Base-by-base conservation (phyloP, 768 basidiomycete species). In the Favolaschia claudopus region DNA sequence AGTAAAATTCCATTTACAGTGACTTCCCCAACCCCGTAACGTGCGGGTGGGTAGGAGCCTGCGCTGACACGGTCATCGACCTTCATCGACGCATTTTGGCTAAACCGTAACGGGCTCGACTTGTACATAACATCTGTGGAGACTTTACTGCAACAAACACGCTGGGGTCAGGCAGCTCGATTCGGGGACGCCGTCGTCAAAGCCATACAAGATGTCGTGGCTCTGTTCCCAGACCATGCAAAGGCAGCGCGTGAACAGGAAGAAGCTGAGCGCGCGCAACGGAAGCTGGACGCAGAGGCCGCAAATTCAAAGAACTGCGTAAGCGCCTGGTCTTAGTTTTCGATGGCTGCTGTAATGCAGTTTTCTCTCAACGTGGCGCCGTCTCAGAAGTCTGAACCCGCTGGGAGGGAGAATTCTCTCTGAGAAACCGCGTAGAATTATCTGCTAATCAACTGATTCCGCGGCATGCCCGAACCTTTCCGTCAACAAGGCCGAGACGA, bases 61-160 rank as follows among this genome's bases (percentile, higher is more conserved):
- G n/a, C n/a, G n/a, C n/a, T n/a, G 51, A 63, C 37, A 15, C 36
- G 12, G 46, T 58, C 10, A 8, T 63, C 32, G 50, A 63, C n/a
- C n/a, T n/a, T n/a, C n/a, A n/a, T n/a, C n/a, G n/a, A n/a, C n/a
- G n/a, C 9, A 19, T 22, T 5, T 44, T 63, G 20, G 62, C 56
- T 0, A 36, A n/a, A n/a, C n/a, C n/a, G n/a, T n/a, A 28, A 15
- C 55, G 62, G 1, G 55, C 56, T 3, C 38, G 56, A 17, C 44
- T 53, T n/a, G n/a, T n/a, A n/a, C 9, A 19, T 63, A 5, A 54
- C 45, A 14, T 46, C 49, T 5, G 13, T 49, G 19, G 47, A 58
- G 1, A 43, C 32, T 27, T 43, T 63, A 0, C 43, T 20, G 2
- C 44, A 48, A 12, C 31, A 46, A 20, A 54, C 40, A 0, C 31